Conservation (phyloP, 2,329 filamentous ascomycete species). For the Alternaria longipes region DNA sequence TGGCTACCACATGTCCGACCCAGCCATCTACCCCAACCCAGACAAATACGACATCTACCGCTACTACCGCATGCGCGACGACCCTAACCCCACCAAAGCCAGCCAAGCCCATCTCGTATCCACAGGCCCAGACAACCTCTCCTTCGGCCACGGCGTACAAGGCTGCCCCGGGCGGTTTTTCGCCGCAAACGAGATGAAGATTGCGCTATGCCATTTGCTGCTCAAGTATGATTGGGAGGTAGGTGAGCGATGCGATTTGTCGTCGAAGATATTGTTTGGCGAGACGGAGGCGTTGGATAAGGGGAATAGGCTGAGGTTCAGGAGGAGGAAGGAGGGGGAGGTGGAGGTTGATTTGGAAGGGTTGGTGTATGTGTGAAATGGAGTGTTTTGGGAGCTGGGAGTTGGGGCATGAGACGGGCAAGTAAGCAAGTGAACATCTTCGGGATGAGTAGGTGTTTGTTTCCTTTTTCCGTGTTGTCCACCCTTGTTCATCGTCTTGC, state of each 20-base stretch:
- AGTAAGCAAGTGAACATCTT: no score
- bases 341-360: conserved; percentile 1
- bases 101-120: not conserved
- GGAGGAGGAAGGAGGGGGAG: not conserved
- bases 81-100: not conserved
- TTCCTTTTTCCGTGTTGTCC: rapidly evolving
- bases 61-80: not conserved
- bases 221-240: conserved; percentile 25
- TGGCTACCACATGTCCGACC: not conserved
- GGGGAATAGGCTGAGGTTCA: not conserved
- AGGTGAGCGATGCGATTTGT: no score
- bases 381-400: no score
- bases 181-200: conserved; percentile 30
- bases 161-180: conserved; percentile 34
- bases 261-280: not conserved
- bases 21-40: not conserved
- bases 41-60: conserved; percentile 2
- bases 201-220: conserved; percentile 24
- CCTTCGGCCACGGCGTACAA: conserved; percentile 24
- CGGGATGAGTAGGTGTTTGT: no score
- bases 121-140: conserved; percentile 13
- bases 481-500: no score
- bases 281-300: not conserved
- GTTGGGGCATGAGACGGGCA: no score
- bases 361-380: not conserved